Base-by-base conservation (phyloP, 2,329 filamentous ascomycete genomes). In the Colletotrichum euphorbiae region DNA sequence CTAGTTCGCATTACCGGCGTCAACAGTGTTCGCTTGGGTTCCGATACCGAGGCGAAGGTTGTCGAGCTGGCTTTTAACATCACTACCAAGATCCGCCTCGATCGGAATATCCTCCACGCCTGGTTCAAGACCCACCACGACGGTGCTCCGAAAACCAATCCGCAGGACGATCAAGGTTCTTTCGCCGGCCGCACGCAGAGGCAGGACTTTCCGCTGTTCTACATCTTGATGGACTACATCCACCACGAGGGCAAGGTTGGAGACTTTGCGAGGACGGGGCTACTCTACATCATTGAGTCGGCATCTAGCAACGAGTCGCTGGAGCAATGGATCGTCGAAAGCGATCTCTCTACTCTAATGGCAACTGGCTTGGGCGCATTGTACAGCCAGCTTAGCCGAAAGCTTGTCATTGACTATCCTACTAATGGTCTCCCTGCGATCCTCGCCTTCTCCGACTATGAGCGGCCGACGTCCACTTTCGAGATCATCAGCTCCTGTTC, bases 321-420 rank as follows among this genome's bases (percentile, higher is more conserved):
- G 67, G 96, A 99, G 80, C 92, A 93, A 75, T 99, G 96, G 96
- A 93, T 99, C 71, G 93, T 98, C 52, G 94, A 97, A 76, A 98
- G 95, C 77, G 96, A 99, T 77, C 84, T 99, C 59, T 96, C 96
- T 12, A 98, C 96, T 0, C 84, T 98, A 71, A 98, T 99, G 96
- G 96, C 96, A 3, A 98, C 94, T 0, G 96, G 96, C 0, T 82
- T 99, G 1, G 96, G 96, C 15, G 96, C 87, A 84, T 75, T 91
- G 52, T 88, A 90, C 77, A 89, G 85, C 73, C 87, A 90, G 73
- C 80, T 90, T 69, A 90, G 88, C 73, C 89, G 92, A 70, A 94
- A 97, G 81, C 84, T 97, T 69, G 92, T 95, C 60, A 91, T 97
- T 71, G 86, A 94, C 70, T 89, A 94, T 77, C 85, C 88, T n/a